Evolutionary conservation across 2,329 filamentous ascomycete species (phyloP), one percentile per base, ranked within the genome.

Genomic region (Fusarium vanettenii): DNA sequence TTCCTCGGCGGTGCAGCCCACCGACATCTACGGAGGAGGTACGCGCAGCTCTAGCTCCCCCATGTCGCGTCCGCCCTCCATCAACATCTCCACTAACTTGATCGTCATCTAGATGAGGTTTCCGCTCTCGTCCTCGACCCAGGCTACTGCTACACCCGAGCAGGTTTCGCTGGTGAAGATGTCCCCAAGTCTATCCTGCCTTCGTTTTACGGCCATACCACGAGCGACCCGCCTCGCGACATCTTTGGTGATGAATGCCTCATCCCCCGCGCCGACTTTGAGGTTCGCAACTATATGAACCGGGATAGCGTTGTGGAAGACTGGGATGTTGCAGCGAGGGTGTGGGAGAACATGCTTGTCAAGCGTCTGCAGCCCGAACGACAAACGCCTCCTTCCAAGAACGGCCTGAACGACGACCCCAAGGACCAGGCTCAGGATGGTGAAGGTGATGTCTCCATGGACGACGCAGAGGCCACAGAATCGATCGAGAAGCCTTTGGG

Each of bases 101-200:
- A 67, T 64, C 35, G 60, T 73, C 62, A 63, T 68, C 67, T 79
- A 98, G 97, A 99, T 87, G 97, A 99, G 87, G 95, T 99, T 75
- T 97, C 95, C 39, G 97, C 97, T 62, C 93, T 99, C 78, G 94
- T 99, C 41, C 94, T 99, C 81, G 97, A 99, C 82, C 94, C 97
- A 4, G 97, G 97, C 72, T 98, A 95, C 86, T 94, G 94, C 81
- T 93, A 92, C 77, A 95, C 94, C 45, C 95, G 97, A 84, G 97
- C 95, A 70, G 97, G 97, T 68, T 99, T 98, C 81, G 97, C 97
- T 14, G 97, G 97, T 81, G 97, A 99, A 89, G 97, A 99, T 85
- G 93, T 95, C 1, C 97, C 97, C 78, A 98, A 98, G 87, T 95
- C 94, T 33, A 92, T 98, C 67, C 89, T 97, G 68, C 95, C 96